Base-by-base conservation (phyloP, 176 grass and related monocot genomes). In the Cenchrus fungigraminus region DNA sequence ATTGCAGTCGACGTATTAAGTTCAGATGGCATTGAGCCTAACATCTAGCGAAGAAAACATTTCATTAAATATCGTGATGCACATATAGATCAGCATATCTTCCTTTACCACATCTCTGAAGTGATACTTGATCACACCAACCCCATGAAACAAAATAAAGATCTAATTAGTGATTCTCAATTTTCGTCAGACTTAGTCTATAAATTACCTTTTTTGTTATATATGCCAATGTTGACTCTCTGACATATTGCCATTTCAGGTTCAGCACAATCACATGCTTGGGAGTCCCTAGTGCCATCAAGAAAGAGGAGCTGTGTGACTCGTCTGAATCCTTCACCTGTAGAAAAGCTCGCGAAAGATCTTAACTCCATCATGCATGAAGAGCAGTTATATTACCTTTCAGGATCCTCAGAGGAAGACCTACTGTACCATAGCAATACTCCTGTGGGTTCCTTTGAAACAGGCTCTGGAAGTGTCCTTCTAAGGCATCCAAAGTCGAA, bases 281-380 rank as follows among this genome's bases (percentile, higher is more conserved):
- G 96, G 96, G 96, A 95, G 62, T 88, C 93, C 11, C 61, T 92
- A 57, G 68, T 92, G 53, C 96, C 96, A 76, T 98, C 93, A 58
- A 98, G 86, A 85, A 98, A 94, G 82, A 91, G 91, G 83, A 98
- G 89, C 45, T 84, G 71, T 83, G 74, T 94, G 14, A 82, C 83
- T 65, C 91, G 89, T 69, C 74, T 57, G 12, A 94, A 89, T 64
- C 59, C 82, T 67, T 94, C 96, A 65, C 75, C 83, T 43, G 86
- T 98, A 40, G 91, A 98, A 82, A 95, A 82, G 60, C 93, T 98
- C 86, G 92, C 77, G 16, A 95, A 95, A 64, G 93, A 98, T 81
- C 96, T 98, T 49, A 87, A 89, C 74, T 92, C 86, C 34, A 98
- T 98, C 84, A 84, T 95, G 81, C 89, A 94, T 60, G 89, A 98